Evolutionary conservation across 2,329 filamentous ascomycete genomes (phyloP).

Genomic region (Neonectria coccinea): DNA sequence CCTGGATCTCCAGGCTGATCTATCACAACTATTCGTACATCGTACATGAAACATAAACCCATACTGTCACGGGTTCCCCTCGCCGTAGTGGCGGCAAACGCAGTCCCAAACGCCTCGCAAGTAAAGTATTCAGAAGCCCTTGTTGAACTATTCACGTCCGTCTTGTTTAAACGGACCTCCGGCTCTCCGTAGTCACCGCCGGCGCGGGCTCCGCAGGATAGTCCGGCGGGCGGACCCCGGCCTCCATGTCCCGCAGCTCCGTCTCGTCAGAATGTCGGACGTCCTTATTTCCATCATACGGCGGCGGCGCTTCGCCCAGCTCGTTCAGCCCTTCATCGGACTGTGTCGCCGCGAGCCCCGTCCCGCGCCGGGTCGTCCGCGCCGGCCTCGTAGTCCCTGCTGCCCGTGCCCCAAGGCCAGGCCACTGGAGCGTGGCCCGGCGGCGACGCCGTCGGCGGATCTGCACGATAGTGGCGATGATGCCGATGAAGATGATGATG

Average conservation of each 20-base stretch:
- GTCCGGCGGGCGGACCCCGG: constrained; percentile 44
- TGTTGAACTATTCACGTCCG: background rate
- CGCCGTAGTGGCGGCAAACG: background rate
- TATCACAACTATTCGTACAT: constrained; percentile 7
- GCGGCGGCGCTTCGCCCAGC: constrained; percentile 73
- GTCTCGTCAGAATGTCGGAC: constrained; percentile 25
- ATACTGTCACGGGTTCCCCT: background rate
- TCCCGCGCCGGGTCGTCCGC: constrained; percentile 28
- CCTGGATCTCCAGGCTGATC: constrained; percentile 1
- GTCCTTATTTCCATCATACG: constrained; percentile 61
- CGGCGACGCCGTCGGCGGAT: constrained; percentile 54
- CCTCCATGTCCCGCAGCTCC: constrained; percentile 46
- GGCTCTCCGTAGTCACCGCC: constrained; percentile 37
- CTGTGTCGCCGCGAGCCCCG: constrained; percentile 40
- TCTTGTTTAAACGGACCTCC: constrained; percentile 23
- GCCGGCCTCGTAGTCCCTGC: constrained; percentile 11
- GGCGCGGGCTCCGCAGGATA: constrained; percentile 46
- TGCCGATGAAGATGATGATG: constrained; percentile 56
- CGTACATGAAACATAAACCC: background rate
- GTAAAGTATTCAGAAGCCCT: background rate
- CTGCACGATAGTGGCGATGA: constrained; percentile 56
- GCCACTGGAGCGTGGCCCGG: constrained; percentile 22
- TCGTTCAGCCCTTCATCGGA: constrained; percentile 71
- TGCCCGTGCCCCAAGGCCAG: constrained; percentile 28
- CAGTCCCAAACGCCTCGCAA: constrained; percentile 12